Evolutionary conservation across 306 rosid genomes (phyloP), one percentile per base, ranked within the genome.

Genomic region (Fragaria iinumae): DNA sequence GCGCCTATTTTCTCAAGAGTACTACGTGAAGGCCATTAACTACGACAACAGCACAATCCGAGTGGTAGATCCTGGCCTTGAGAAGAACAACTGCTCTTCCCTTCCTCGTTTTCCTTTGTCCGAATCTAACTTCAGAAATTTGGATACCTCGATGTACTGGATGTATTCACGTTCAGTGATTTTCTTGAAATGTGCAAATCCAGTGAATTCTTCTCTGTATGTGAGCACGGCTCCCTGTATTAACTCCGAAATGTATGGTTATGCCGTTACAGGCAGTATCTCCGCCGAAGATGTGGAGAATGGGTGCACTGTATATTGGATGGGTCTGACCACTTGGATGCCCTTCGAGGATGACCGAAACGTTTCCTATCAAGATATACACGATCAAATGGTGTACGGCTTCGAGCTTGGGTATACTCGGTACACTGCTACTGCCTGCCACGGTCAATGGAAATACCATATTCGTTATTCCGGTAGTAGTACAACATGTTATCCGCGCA

Each of bases 21-120:
- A 64, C 80, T 17, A 16, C 8, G 83, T 83, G 0, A 13, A 53
- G 70, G 72, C 73, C 29, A 86, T 86, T 70, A 29, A 71, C 73
- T 78, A 86, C 82, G 11, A 63, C 10, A 63, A 7, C n/a, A 2
- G 9, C 0, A 32, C 5, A 41, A 41, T 41, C 44, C 44, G 10
- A 41, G 44, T 41, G 10, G 44, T 41, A 7, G 44, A 41, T 41
- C 44, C 44, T 7, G 44, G 44, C 10, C 1, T 41, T 0, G 44
- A 41, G 9, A 6, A 41, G 44, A 41, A 41, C 44, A 41, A 41
- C 44, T 41, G 44, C 44, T 41, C 44, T 41, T 41, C 44, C 44
- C 44, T 41, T 41, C 44, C 44, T 41, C 44, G 44, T 41, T 7
- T 41, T 41, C 44, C 44, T 41, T 29, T 29, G 32, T 29, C 32